phyloP scores from a whole-genome alignment of 495 filamentous ascomycete species.

The Penicillium steckii region DNA sequence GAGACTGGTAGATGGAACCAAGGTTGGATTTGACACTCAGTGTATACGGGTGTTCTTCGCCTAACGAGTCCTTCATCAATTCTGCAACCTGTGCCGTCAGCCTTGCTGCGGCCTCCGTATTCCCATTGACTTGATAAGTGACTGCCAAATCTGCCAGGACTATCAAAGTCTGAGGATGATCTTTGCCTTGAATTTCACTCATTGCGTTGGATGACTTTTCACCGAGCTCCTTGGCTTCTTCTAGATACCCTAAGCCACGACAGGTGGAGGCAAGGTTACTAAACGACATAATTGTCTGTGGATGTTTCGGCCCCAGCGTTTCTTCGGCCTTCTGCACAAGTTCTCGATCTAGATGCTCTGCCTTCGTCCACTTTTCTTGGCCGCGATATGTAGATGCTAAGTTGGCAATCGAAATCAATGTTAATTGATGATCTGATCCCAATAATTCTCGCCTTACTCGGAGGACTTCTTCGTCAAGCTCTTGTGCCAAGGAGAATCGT shows the following conservation, averaged over 20 bases:
- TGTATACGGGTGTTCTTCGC: slow-evolving; percentile 33
- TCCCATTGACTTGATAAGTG: slow-evolving; percentile 20
- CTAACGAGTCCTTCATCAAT: slow-evolving; percentile 22
- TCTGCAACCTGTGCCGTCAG: slow-evolving; percentile 18
- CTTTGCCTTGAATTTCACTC: slow-evolving; percentile 26
- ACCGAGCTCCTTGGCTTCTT: slow-evolving; percentile 29
- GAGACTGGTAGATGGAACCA: slow-evolving; percentile 19
- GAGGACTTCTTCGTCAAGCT: slow-evolving; percentile 32
- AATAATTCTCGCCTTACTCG: slow-evolving; percentile 15
- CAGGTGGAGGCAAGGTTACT: slow-evolving; percentile 30
- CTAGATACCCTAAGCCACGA: slow-evolving; percentile 26
- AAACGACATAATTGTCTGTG: slow-evolving; percentile 31
- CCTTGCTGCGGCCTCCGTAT: slow-evolving; percentile 24
- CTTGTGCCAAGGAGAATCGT: slow-evolving; percentile 27
- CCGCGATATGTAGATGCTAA: slow-evolving; percentile 21
- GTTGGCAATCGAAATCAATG: slow-evolving; percentile 21
- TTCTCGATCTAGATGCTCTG: slow-evolving; percentile 23
- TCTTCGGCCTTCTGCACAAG: slow-evolving; percentile 21
- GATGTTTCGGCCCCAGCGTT: slow-evolving; percentile 28
- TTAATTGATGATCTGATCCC: slow-evolving; percentile 20
- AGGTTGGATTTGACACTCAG: slow-evolving; percentile 19
- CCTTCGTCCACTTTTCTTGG: slow-evolving; percentile 21
- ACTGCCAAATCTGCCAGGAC: slow-evolving; percentile 23
- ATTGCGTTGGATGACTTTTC: slow-evolving; percentile 18
- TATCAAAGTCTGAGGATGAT: slow-evolving; percentile 39